Evolutionary conservation across 192 early-diverging fungal species (phyloP).

Genomic region (Dissophora globulifera): DNA sequence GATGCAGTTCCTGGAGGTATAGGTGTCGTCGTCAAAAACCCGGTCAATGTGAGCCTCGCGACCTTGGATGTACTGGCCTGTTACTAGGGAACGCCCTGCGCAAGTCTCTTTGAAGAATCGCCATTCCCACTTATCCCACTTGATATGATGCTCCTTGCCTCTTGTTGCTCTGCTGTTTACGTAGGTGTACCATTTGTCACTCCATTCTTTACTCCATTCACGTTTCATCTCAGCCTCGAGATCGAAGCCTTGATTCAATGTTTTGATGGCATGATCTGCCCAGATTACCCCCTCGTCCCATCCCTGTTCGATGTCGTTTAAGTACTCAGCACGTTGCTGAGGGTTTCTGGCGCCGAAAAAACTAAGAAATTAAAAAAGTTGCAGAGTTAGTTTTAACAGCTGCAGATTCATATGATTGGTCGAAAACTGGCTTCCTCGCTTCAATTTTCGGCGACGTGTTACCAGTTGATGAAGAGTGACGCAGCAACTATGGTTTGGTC

Average conservation of each 20-base stretch:
- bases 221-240: background rate
- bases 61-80: background rate
- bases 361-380: background rate
- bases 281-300: slow-evolving; percentile 16
- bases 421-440: too few relatives aligned
- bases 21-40: slow-evolving; percentile 5
- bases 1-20: slow-evolving; percentile 1
- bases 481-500: too few relatives aligned
- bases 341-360: slow-evolving; percentile 1
- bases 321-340: slow-evolving; percentile 2
- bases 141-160: background rate
- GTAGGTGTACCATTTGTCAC: background rate
- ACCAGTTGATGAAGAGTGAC: too few relatives aligned
- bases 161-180: background rate
- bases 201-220: slow-evolving; percentile 14
- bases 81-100: slow-evolving; percentile 13
- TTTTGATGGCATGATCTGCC: slow-evolving; percentile 12
- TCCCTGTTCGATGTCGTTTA: slow-evolving; percentile 10
- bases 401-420: slow-evolving; percentile 3
- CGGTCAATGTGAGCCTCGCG: background rate
- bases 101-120: slow-evolving; percentile 11
- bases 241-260: slow-evolving; percentile 7
- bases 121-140: slow-evolving; percentile 14
- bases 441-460: too few relatives aligned
- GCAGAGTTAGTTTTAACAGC: background rate